Evolutionary conservation across 2,329 filamentous ascomycete species (phyloP).

Genomic region (Helicocarpus griseus): DNA sequence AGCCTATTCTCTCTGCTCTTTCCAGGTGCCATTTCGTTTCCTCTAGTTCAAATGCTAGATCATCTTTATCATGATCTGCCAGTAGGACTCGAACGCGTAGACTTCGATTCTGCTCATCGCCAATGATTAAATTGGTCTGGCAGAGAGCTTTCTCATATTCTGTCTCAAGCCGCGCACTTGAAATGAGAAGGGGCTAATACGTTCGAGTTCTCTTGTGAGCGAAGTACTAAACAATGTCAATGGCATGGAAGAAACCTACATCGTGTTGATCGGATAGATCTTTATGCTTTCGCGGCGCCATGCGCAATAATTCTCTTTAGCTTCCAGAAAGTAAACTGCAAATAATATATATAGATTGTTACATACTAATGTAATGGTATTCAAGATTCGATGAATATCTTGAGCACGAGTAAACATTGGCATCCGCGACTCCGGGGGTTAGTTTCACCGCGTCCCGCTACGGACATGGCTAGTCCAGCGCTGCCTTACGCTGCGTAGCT

Average conservation of each 20-base stretch:
- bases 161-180: slow-evolving; percentile 14
- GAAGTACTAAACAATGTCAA: neutral
- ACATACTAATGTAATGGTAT: no score
- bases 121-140: slow-evolving; percentile 57
- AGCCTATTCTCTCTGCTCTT: slow-evolving; percentile 36
- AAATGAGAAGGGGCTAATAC: neutral
- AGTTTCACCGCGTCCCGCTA: neutral
- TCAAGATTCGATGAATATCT: no score
- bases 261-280: neutral
- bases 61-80: slow-evolving; percentile 64
- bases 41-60: slow-evolving; percentile 55
- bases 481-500: neutral
- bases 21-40: slow-evolving; percentile 47
- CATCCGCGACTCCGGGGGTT: neutral
- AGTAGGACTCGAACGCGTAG: slow-evolving; percentile 59
- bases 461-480: no score
- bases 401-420: neutral
- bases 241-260: neutral
- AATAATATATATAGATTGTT: no score
- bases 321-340: no score
- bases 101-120: slow-evolving; percentile 65
- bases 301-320: neutral
- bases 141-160: slow-evolving; percentile 48
- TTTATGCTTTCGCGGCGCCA: neutral
- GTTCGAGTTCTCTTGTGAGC: neutral